Evolutionary conservation across 768 basidiomycete species (phyloP).

Genomic region (Leccinellum albellum): DNA sequence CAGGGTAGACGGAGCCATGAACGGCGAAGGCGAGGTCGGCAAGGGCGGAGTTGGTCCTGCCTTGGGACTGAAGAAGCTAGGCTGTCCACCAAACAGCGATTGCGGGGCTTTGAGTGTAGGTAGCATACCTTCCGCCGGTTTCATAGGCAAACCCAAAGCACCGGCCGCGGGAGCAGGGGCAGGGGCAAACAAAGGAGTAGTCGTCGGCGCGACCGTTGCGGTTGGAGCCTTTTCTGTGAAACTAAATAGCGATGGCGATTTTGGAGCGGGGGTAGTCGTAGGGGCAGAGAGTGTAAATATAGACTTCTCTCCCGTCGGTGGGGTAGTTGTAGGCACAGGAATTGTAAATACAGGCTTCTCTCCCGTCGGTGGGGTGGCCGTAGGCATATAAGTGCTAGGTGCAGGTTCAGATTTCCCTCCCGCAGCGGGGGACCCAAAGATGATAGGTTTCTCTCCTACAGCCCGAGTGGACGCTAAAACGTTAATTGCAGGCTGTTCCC

Average conservation of each 20-base stretch:
- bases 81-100: constrained; percentile 9
- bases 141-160: constrained; percentile 6
- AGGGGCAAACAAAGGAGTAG: constrained; percentile 10
- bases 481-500: constrained; percentile 9
- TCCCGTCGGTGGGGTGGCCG: not conserved
- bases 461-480: not conserved
- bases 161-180: not conserved
- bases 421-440: no score
- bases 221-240: not conserved
- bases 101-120: constrained; percentile 1
- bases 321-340: not conserved
- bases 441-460: no score
- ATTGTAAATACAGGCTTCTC: not conserved
- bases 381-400: not conserved
- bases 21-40: constrained; percentile 2
- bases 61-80: constrained; percentile 7
- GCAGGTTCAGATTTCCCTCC: no score
- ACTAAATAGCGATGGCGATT: not conserved
- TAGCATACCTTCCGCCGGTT: not conserved
- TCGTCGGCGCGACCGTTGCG: constrained; percentile 3
- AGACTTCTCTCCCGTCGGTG: not conserved
- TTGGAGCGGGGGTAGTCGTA: not conserved
- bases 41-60: not conserved
- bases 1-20: not conserved
- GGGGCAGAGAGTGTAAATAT: not conserved